These are phyloP conservation scores for Shiraia sp. DNA, from an alignment of 2,329 filamentous ascomycete species.

Conservation along the genomic window DNA sequence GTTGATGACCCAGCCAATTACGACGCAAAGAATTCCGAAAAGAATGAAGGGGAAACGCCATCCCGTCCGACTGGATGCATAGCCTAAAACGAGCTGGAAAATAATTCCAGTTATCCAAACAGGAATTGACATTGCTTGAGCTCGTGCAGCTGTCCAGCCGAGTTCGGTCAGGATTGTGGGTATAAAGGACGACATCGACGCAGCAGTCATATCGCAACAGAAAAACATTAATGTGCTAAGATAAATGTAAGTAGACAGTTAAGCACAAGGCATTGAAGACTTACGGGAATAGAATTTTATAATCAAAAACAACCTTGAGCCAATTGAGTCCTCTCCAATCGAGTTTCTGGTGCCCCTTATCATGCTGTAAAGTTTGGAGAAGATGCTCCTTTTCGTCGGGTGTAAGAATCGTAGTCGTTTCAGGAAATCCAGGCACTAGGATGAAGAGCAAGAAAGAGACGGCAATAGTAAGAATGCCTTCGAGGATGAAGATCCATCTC, in stretches of 20 bases:
- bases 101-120: constrained; percentile 38
- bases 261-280: constrained; percentile 50
- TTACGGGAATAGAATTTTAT: constrained; percentile 60
- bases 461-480: constrained; percentile 58
- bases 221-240: constrained; percentile 37
- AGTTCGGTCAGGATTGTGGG: constrained; percentile 42
- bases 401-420: constrained; percentile 54
- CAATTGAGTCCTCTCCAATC: constrained; percentile 52
- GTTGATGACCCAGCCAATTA: constrained; percentile 57
- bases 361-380: constrained; percentile 52
- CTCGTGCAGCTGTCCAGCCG: constrained; percentile 35
- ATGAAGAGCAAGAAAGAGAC: constrained; percentile 54
- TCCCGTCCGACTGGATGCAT: constrained; percentile 30
- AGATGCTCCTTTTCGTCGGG: constrained; percentile 57
- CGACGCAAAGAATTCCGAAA: constrained; percentile 41
- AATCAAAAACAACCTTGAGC: constrained; percentile 54
- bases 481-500: no score
- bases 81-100: constrained; percentile 24
- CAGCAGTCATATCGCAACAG: constrained; percentile 41
- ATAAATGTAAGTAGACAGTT: constrained; percentile 5
- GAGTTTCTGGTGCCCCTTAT: constrained; percentile 53
- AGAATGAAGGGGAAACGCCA: constrained; percentile 38
- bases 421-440: constrained; percentile 58
- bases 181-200: constrained; percentile 35
- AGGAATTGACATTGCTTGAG: constrained; percentile 42